Evolutionary conservation across 106 monocot genomes (phyloP).

Genomic region (Dendrobium nobile): DNA sequence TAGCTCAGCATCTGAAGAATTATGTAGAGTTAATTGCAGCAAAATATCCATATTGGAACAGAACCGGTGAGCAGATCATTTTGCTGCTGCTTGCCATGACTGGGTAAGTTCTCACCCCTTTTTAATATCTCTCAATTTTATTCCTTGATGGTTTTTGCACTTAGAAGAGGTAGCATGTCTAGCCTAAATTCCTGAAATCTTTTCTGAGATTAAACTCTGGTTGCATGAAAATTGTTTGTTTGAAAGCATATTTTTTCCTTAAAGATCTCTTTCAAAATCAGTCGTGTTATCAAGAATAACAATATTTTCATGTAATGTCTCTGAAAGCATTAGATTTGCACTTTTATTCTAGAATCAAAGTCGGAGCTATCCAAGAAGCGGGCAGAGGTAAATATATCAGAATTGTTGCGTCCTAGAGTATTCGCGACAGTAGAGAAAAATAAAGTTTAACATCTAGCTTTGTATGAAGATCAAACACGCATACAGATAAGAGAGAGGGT

Average conservation of each 20-base stretch:
- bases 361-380: not conserved
- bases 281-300: not conserved
- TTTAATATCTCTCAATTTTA: not conserved
- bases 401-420: not conserved
- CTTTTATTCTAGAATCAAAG: not conserved
- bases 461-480: too few relatives aligned
- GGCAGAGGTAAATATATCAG: not conserved
- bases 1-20: conserved; percentile 23
- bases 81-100: conserved; percentile 62
- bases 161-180: not conserved
- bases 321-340: not conserved
- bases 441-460: too few relatives aligned
- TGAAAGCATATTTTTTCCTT: not conserved
- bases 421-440: too few relatives aligned
- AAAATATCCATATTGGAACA: conserved; percentile 66
- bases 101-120: conserved; percentile 32
- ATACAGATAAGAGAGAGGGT: too few relatives aligned
- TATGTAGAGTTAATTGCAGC: conserved; percentile 36
- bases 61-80: conserved; percentile 55
- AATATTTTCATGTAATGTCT: too few relatives aligned
- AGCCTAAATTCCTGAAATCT: not conserved
- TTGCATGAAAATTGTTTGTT: not conserved
- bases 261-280: not conserved
- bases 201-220: not conserved
- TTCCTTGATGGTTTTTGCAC: not conserved